Conservation (phyloP, 73 alveolate genomes). For the Tetrahymena malaccensis region DNA sequence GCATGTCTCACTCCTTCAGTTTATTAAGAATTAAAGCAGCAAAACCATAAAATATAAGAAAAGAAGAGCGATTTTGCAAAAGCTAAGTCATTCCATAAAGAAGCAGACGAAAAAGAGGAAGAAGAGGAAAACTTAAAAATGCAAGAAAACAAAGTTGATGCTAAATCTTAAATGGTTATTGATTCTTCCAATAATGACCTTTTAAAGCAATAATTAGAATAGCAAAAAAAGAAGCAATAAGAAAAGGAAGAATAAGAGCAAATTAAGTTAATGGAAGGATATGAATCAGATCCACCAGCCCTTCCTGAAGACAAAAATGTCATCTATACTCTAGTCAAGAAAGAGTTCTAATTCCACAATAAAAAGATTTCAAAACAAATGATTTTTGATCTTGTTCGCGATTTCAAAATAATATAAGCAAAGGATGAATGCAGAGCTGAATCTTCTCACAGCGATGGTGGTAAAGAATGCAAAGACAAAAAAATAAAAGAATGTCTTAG, state of each 20-base stretch:
- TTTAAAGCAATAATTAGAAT: neutral
- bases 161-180: neutral
- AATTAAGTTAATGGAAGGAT: neutral
- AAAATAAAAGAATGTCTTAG: conserved; percentile 29
- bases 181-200: neutral
- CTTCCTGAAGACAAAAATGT: neutral
- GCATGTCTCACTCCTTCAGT: neutral
- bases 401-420: conserved; percentile 5
- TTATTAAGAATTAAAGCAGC: neutral
- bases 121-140: neutral
- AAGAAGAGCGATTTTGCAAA: neutral
- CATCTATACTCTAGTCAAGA: neutral
- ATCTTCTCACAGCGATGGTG: conserved; percentile 23
- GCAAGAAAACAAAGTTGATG: neutral
- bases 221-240: neutral
- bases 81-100: neutral
- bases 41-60: neutral
- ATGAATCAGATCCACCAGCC: neutral
- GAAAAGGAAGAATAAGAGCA: neutral
- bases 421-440: conserved; percentile 27
- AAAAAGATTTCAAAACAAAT: neutral
- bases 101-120: neutral
- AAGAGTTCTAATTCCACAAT: neutral
- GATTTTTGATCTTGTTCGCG: neutral
- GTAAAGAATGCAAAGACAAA: conserved; percentile 29